Evolutionary conservation across 208 protist genomes (phyloP).

Genomic region (Leishmania guyanensis): DNA sequence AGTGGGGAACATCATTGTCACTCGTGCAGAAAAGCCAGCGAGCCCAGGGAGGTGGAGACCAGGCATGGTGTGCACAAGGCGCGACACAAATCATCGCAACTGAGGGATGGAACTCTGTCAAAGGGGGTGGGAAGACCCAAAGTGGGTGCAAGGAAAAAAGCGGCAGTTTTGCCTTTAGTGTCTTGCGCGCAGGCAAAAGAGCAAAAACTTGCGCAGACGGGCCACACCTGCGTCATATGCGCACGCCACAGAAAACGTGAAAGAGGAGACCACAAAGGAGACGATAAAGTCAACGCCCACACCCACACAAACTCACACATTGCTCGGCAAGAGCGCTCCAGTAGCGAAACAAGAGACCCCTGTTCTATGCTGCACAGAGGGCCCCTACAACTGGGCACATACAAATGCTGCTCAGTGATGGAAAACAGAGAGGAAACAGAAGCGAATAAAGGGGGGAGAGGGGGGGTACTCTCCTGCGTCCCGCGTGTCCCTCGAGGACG

Average conservation of each 20-base stretch:
- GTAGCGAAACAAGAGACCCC: not conserved
- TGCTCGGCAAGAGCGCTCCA: not conserved
- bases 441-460: no score
- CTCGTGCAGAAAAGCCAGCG: not conserved
- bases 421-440: no score
- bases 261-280: not conserved
- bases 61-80: not conserved
- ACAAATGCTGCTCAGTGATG: no score
- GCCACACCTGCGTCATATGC: no score
- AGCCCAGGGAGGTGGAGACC: not conserved
- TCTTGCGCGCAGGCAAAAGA: not conserved
- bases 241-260: not conserved
- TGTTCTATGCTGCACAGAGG: no score
- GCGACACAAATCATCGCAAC: not conserved
- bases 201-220: not conserved
- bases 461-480: no score
- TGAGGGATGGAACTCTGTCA: not conserved
- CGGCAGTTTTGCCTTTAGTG: not conserved
- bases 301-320: not conserved
- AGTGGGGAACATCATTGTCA: not conserved
- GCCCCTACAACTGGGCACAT: no score
- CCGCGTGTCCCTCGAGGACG: no score
- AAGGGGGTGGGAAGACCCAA: not conserved
- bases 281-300: not conserved
- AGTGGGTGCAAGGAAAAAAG: not conserved